Evolutionary conservation across 108 stramenopile genomes (phyloP), one percentile per base, ranked within the genome.

Genomic region (Chaetoceros tenuissimus): DNA sequence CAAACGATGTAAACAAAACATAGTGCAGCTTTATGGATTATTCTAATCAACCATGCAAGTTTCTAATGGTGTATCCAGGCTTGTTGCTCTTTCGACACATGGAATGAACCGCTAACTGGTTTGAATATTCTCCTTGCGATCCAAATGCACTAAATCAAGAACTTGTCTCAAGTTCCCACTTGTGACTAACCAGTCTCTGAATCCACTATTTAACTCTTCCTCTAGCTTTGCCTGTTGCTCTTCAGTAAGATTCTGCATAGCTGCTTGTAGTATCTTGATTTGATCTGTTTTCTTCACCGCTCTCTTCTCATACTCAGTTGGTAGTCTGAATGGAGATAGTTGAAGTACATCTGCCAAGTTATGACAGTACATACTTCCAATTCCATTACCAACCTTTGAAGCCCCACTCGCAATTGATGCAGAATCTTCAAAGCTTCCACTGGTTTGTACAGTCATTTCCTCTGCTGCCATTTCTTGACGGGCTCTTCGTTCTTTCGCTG

Each of bases 161-260:
- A 96, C 89, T 48, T 96, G 94, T 24, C 92, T 79, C 16, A 96
- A 69, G 63, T 96, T 96, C 2, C 94, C 94, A 54, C 86, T 87
- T 26, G 90, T 78, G 1, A 88, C 87, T 22, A 96, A 71, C 94
- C 94, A 96, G 57, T 96, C 94, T 46, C 82, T 67, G 52, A 94
- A 89, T 7, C 84, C 85, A 34, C 75, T 65, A 57, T 87, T 85
- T 51, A 91, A 47, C 59, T 91, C 89, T 46, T 91, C 89, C 52
- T 92, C 79, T 26, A 92, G 68, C 47, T 57, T 69, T 23, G 51
- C 48, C 46, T 69, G 77, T 53, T 92, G 82, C 24, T 81, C 78
- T 20, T 72, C 63, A 31, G 80, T 74, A 50, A 92, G 48, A 21
- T 28, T 63, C 34, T 75, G 74, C 53, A 92, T 69, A 0, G 84